Conservation (phyloP, 2,329 filamentous ascomycete genomes). For the Alternaria dauci region DNA sequence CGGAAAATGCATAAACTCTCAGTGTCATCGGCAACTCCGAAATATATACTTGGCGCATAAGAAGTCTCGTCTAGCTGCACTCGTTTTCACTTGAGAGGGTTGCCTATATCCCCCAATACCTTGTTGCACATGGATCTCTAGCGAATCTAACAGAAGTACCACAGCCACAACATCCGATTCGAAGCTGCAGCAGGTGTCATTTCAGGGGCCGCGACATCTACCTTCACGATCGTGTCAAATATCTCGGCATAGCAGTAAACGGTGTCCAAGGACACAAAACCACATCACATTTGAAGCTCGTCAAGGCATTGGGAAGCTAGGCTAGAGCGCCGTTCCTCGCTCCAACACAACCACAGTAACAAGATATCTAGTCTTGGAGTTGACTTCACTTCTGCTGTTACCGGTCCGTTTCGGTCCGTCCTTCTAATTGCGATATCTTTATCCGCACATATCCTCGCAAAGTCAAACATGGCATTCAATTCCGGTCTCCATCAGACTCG, state of each 20-base stretch:
- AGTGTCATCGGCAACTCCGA: not conserved
- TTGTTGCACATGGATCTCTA: not conserved
- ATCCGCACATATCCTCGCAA: not conserved
- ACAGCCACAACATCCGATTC: not conserved
- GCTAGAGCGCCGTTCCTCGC: not conserved
- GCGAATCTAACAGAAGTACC: not conserved
- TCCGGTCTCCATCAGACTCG: not conserved
- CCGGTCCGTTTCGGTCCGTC: not conserved
- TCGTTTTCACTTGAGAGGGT: not conserved
- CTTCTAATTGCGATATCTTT: not conserved
- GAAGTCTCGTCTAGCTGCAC: not conserved
- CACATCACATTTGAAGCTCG: not conserved
- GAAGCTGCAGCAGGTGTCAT: not conserved
- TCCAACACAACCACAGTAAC: not conserved
- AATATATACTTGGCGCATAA: not conserved
- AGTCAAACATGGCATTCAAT: not conserved
- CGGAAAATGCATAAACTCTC: not conserved
- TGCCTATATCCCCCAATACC: not conserved
- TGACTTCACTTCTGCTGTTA: not conserved
- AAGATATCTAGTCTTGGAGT: not conserved
- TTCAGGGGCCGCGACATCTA: not conserved
- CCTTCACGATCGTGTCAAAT: not conserved
- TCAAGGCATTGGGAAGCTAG: not conserved
- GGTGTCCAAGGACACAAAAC: not conserved
- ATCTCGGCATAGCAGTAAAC: not conserved